Conservation (phyloP, 2,329 filamentous ascomycete genomes). For the Daldinia sp. region DNA sequence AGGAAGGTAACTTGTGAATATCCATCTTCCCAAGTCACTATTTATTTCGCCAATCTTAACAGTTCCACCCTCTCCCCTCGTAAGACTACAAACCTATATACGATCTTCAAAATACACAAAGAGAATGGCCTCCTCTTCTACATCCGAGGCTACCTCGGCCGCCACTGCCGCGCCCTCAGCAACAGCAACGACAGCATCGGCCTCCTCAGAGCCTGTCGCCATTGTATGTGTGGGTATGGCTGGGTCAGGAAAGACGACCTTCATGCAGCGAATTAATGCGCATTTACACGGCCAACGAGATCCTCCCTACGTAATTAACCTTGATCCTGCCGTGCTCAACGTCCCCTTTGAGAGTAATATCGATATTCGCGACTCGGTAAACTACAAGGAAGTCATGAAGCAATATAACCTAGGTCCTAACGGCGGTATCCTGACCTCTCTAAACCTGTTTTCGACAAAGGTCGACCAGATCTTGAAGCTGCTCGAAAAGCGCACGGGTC, state of each 20-base stretch:
- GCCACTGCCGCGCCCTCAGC: constrained; percentile 4
- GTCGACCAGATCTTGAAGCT: constrained; percentile 92
- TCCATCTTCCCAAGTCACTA: neutral
- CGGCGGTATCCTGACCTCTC: constrained; percentile 91
- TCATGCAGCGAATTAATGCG: constrained; percentile 98
- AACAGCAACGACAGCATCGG: constrained; percentile 3
- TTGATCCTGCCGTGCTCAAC: constrained; percentile 92
- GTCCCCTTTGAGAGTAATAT: constrained; percentile 98
- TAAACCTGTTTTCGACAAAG: constrained; percentile 98
- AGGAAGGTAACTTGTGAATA: neutral
- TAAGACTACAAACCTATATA: neutral
- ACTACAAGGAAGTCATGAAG: constrained; percentile 99
- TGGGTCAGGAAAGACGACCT: constrained; percentile 98
- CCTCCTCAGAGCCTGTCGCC: constrained; percentile 51
- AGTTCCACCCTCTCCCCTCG: neutral
- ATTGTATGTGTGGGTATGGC: constrained; percentile 98
- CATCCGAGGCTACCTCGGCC: constrained; percentile 17
- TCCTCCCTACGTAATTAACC: constrained; percentile 94
- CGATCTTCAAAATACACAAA: neutral
- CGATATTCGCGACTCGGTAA: constrained; percentile 97
- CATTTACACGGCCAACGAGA: constrained; percentile 83
- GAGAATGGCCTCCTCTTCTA: constrained; percentile 27
- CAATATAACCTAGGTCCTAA: constrained; percentile 98
- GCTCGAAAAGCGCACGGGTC: constrained; percentile 84
- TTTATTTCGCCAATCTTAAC: neutral